phyloP scores from a whole-genome alignment of 352 stramenopile species.

The Phytophthora capsici region DNA sequence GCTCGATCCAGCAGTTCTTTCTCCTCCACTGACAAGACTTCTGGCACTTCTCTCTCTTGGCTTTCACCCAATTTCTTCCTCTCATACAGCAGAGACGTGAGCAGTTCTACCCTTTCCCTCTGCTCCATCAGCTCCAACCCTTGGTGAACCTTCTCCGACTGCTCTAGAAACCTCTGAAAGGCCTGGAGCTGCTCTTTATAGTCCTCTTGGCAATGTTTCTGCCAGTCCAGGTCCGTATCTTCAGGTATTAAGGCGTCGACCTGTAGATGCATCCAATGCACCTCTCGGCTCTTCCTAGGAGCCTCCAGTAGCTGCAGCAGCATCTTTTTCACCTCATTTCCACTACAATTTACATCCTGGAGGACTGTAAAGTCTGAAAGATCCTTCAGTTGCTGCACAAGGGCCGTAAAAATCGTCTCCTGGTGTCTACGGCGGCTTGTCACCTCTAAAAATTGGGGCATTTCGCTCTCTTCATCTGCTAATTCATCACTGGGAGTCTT shows the following conservation, averaged over 20 bases:
- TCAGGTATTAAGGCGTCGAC: conserved; percentile 25
- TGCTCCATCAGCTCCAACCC: not conserved
- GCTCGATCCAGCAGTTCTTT: conserved; percentile 17
- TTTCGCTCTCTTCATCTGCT: conserved; percentile 3
- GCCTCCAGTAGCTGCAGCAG: conserved; percentile 22
- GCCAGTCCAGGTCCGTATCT: conserved; percentile 15
- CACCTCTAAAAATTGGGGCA: conserved; percentile 6
- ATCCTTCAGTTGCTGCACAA: conserved; percentile 13
- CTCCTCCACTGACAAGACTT: conserved; percentile 17
- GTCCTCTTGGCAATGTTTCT: conserved; percentile 26
- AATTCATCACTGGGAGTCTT: not conserved
- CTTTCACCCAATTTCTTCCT: conserved; percentile 11
- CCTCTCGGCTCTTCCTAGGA: conserved; percentile 16
- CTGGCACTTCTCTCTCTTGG: not conserved
- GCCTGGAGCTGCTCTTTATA: conserved; percentile 26
- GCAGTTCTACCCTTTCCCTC: conserved; percentile 16
- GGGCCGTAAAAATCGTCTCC: conserved; percentile 10
- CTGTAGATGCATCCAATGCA: conserved; percentile 38
- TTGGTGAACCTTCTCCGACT: not conserved
- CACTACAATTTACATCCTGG: not conserved
- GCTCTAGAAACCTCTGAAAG: conserved; percentile 8
- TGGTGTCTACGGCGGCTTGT: conserved; percentile 19
- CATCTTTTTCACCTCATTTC: not conserved
- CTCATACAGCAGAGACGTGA: conserved; percentile 26
- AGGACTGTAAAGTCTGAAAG: not conserved